These are phyloP conservation scores for Tolypocladium ophioglossoides DNA, from an alignment of 2,329 filamentous ascomycete species.

Conservation along the genomic window DNA sequence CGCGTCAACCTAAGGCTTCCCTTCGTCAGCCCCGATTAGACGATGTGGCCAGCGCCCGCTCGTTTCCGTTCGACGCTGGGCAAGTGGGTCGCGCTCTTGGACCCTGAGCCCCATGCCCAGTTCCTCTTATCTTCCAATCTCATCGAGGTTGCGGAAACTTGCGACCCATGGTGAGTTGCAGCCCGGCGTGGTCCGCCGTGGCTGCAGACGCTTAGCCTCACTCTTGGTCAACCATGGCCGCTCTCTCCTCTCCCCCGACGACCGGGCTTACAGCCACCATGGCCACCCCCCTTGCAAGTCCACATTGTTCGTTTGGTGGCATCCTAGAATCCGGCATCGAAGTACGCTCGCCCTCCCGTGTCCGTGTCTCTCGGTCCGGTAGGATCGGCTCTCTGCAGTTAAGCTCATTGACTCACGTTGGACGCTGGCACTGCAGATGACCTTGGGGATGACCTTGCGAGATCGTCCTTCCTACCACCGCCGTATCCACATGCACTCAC, in stretches of 20 bases:
- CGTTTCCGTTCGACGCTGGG: neutral
- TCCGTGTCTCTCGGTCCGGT: neutral
- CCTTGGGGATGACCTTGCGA: too few species aligned
- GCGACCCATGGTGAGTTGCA: neutral
- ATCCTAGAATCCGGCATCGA: neutral
- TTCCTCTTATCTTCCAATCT: neutral
- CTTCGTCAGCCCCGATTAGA: neutral
- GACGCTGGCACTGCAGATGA: neutral
- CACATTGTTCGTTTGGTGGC: neutral
- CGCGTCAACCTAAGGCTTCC: neutral
- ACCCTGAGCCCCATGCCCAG: neutral
- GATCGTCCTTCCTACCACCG: neutral
- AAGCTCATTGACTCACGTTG: neutral
- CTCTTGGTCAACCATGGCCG: neutral
- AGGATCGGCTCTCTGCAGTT: neutral
- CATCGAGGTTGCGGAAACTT: neutral
- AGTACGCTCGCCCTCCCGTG: neutral
- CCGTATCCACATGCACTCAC: neutral
- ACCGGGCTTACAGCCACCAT: neutral
- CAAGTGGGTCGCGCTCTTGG: neutral
- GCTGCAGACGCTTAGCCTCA: conserved; percentile 1
- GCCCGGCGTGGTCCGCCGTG: neutral
- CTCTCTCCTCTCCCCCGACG: neutral
- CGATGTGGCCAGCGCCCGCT: neutral
- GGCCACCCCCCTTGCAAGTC: neutral